phyloP scores from a whole-genome alignment of 2,329 filamentous ascomycete genomes.

The Aspergillus latus region DNA sequence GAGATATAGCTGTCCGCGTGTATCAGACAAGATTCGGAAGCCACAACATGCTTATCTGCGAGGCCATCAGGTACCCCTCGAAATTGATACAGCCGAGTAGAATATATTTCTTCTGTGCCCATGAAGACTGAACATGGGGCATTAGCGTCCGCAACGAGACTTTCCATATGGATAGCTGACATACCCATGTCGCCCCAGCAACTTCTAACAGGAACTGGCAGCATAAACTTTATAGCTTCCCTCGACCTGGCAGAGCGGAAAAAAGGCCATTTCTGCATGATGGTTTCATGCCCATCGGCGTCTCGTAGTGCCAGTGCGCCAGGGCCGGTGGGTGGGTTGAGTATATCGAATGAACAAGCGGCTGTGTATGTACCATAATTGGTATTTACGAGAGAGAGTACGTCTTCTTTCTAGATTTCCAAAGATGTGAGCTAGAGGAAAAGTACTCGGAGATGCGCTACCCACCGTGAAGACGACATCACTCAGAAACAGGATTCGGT shows the following conservation, averaged over 20 bases:
- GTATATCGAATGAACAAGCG: slow-evolving; percentile 70
- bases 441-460: not conserved
- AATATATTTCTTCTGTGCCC: too few species aligned
- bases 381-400: slow-evolving; percentile 58
- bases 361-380: slow-evolving; percentile 63
- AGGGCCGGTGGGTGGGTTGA: slow-evolving; percentile 67
- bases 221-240: slow-evolving; percentile 52
- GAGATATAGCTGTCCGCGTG: slow-evolving; percentile 41
- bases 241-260: slow-evolving; percentile 45
- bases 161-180: not conserved
- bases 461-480: slow-evolving; percentile 48
- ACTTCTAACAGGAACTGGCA: slow-evolving; percentile 59
- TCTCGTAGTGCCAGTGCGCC: slow-evolving; percentile 73
- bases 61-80: slow-evolving; percentile 65
- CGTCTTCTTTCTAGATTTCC: slow-evolving; percentile 47
- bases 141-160: too few species aligned
- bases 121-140: too few species aligned
- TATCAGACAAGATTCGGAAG: slow-evolving; percentile 71
- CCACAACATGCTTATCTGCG: slow-evolving; percentile 58
- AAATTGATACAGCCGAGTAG: slow-evolving; percentile 45
- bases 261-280: slow-evolving; percentile 68
- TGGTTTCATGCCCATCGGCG: slow-evolving; percentile 60
- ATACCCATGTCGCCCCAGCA: slow-evolving; percentile 67
- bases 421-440: too few species aligned
- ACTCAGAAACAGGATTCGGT: slow-evolving; percentile 60